These are phyloP conservation scores for Neocucurbitaria cava DNA, from an alignment of 2,329 filamentous ascomycete species.

Conservation along the genomic window DNA sequence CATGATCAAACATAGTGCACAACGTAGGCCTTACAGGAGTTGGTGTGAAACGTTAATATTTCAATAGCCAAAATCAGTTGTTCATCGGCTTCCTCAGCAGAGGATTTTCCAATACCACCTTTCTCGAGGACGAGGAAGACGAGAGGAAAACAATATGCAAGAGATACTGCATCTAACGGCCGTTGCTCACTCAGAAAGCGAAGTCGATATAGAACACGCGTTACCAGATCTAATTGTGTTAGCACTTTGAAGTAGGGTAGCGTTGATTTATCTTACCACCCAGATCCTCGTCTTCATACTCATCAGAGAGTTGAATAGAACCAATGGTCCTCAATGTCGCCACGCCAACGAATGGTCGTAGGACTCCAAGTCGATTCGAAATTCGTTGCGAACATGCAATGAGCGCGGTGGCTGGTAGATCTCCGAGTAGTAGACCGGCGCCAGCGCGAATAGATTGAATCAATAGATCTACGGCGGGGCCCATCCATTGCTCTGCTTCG, in stretches of 20 bases:
- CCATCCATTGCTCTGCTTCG: slow-evolving; percentile 87
- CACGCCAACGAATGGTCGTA: slow-evolving; percentile 84
- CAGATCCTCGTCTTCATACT: slow-evolving; percentile 79
- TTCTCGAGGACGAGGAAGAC: slow-evolving; percentile 78
- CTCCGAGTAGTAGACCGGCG: slow-evolving; percentile 80
- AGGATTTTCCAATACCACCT: slow-evolving; percentile 74
- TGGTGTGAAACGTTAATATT: slow-evolving; percentile 86
- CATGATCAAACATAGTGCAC: background rate
- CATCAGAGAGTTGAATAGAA: slow-evolving; percentile 73
- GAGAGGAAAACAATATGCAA: slow-evolving; percentile 87
- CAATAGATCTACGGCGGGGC: slow-evolving; percentile 76
- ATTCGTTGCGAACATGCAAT: slow-evolving; percentile 79
- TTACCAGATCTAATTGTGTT: slow-evolving; percentile 66
- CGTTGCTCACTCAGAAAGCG: slow-evolving; percentile 91
- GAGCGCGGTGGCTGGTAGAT: slow-evolving; percentile 78
- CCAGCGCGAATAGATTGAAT: slow-evolving; percentile 79
- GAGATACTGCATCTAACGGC: slow-evolving; percentile 86
- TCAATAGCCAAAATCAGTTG: slow-evolving; percentile 90
- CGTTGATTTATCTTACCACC: slow-evolving; percentile 55
- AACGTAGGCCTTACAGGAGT: slow-evolving; percentile 63
- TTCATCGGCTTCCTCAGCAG: slow-evolving; percentile 80
- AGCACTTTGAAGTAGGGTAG: slow-evolving; percentile 10
- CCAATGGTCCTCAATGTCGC: slow-evolving; percentile 83
- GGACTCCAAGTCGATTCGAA: slow-evolving; percentile 74
- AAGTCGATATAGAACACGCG: slow-evolving; percentile 86